Evolutionary conservation across 2,329 filamentous ascomycete genomes (phyloP), one percentile per base, ranked within the genome.

Genomic region (Xylogone sp.): DNA sequence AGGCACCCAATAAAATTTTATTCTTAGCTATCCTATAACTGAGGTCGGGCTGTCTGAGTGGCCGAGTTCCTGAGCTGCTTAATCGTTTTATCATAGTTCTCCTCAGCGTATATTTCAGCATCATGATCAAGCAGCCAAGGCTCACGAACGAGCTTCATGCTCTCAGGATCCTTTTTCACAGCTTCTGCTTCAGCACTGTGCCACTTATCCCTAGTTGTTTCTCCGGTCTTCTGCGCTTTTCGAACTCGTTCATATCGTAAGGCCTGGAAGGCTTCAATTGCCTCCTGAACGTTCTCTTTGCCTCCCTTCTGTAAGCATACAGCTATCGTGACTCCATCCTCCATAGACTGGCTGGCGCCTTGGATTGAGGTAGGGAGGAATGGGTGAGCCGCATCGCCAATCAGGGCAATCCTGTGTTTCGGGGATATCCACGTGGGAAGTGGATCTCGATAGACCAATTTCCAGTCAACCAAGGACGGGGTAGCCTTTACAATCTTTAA

Each of bases 321-420:
- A 9, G 68, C 69, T 5, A 72, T 52, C 3, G 67, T 65, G 7
- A 65, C 60, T 5, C 65, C 70, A 55, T 72, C 71, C 54, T 72
- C 69, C 50, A 73, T 68, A 8, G 65, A 65, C 53, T 70, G 68
- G 5, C 65, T 68, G 8, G 66, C 69, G 3, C 71, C 69, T 52
- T 68, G 65, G 4, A 66, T 65, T 6, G 68, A 69, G 1, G 68
- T 67, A 1, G 70, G 70, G 1, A 71, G 63, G 44, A 70, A 69
- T 13, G 68, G 61, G 57, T 72, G 70, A 21, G 70, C 70, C 9
- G 68, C 63, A 53, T 72, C 68, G 13, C 70, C 70, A 45, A 72
- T 64, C 20, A 68, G 57, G 16, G 64, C 57, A 20, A 69, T 64
- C 8, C 67, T 61, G 12, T 59, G 31, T 57, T 65, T 19, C 65